Conservation (phyloP, 805 yeast species). For the Kurtzmaniella fragi region DNA sequence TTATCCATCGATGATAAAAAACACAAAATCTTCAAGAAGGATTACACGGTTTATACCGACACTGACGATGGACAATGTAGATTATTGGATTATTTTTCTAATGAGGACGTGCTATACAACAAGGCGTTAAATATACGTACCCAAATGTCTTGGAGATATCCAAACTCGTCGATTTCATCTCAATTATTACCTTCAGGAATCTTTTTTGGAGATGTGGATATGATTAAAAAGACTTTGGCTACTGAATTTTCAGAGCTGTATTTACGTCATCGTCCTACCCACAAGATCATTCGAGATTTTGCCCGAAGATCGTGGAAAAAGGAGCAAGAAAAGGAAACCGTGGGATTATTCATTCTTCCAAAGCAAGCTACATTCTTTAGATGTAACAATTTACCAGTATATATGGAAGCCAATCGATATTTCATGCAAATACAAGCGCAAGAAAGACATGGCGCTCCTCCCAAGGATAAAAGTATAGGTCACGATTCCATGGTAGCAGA, state of each 20-base stretch:
- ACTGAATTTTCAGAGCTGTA: conserved; percentile 29
- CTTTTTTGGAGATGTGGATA: conserved; percentile 36
- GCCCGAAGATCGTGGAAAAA: conserved; percentile 94
- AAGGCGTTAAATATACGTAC: conserved; percentile 75
- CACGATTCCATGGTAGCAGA: conserved; percentile 79
- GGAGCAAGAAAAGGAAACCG: conserved; percentile 48
- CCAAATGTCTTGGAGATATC: conserved; percentile 85
- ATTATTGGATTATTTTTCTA: conserved; percentile 68
- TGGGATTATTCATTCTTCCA: conserved; percentile 71
- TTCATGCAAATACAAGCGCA: conserved; percentile 61
- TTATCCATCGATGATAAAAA: conserved; percentile 79
- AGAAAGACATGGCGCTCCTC: conserved; percentile 19
- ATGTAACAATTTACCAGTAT: conserved; percentile 72
- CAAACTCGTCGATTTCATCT: conserved; percentile 72
- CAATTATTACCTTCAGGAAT: conserved; percentile 71
- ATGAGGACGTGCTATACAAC: conserved; percentile 62
- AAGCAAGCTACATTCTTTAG: conserved; percentile 66
- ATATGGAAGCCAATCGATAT: conserved; percentile 84
- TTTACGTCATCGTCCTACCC: conserved; percentile 45
- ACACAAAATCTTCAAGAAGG: conserved; percentile 48
- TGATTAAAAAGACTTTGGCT: conserved; percentile 26
- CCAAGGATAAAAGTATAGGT: conserved; percentile 66
- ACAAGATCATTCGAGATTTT: conserved; percentile 74
- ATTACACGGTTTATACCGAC: conserved; percentile 63
- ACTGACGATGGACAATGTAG: conserved; percentile 36